Evolutionary conservation across 805 yeast genomes (phyloP).

Genomic region (Clavispora asparagi): DNA sequence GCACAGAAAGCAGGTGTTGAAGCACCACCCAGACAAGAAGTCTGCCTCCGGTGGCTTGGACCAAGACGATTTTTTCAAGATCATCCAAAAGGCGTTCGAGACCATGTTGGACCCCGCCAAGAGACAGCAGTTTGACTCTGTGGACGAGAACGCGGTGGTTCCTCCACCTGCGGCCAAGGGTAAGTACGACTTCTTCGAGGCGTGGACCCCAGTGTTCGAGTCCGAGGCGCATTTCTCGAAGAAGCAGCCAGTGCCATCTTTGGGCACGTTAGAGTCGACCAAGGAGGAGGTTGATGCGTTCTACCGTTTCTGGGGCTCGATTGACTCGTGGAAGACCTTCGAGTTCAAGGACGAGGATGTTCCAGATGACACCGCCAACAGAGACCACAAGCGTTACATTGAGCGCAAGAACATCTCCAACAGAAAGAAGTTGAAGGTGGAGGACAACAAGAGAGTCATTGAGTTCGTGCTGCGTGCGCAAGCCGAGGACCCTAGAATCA

Average conservation of each 20-base stretch:
- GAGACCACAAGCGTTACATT: conserved; percentile 98
- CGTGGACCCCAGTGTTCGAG: conserved; percentile 89
- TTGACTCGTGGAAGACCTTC: conserved; percentile 97
- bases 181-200: conserved; percentile 79
- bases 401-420: conserved; percentile 97
- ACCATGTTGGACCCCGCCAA: conserved; percentile 76
- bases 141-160: conserved; percentile 84
- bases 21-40: conserved; percentile 98
- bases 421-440: conserved; percentile 96
- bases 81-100: conserved; percentile 95
- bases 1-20: conserved; percentile 92
- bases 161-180: conserved; percentile 65
- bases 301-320: conserved; percentile 88
- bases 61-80: conserved; percentile 95
- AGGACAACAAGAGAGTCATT: conserved; percentile 85
- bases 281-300: conserved; percentile 82
- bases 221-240: conserved; percentile 90
- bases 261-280: conserved; percentile 64
- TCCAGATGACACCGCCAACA: conserved; percentile 98
- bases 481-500: conserved; percentile 91
- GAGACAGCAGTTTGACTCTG: conserved; percentile 93
- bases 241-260: conserved; percentile 79
- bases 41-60: conserved; percentile 85
- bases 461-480: conserved; percentile 85
- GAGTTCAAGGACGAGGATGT: conserved; percentile 98